Base-by-base conservation (phyloP, 208 protist species). In the Leishmania braziliensis region DNA sequence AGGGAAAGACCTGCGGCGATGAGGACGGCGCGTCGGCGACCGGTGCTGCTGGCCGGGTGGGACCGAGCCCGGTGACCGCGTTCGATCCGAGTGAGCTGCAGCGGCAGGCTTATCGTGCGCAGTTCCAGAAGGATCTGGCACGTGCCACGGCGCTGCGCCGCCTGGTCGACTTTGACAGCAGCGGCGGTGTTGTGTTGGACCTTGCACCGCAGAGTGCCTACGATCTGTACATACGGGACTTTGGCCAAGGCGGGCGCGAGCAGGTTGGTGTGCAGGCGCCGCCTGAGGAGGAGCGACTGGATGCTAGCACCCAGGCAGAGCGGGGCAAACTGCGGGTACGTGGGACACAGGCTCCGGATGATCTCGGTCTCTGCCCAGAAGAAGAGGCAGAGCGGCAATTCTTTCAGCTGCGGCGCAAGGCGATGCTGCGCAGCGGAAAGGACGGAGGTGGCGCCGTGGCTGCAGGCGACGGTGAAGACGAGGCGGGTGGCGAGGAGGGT, bases 211-310 rank as follows among this genome's bases (percentile, higher is more conserved):
- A 95, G 86, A 92, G 88, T 39, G 90, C 93, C 84, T 97, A 97
- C 84, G 94, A 97, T 54, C 78, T 95, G 60, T 97, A 95, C 86
- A 95, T 97, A 62, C 88, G 90, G 39, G 92, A 90, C 51, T 95
- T 95, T 86, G 86, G 90, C 23, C 80, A 91, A 60, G 90, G 77
- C 58, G 89, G 90, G 6, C 85, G 82, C 20, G 79, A 86, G 56
- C 92, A 95, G 81, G 85, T 83, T 9, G 86, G 80, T 0, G 86
- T 93, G 78, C 91, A 95, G 84, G 86, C 81, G 29, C 92, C 92
- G 16, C 71, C 87, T 0, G 89, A 95, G 82, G 91, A 95, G 78
- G 89, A 95, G 80, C 79, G 74, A 14, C 76, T 93, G n/a, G 80
- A 84, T 9, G 71, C 36, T 1, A 73, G 65, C 33, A 84, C 72